Evolutionary conservation across 2,329 filamentous ascomycete species (phyloP).

Genomic region (Arthroderma uncinatum): DNA sequence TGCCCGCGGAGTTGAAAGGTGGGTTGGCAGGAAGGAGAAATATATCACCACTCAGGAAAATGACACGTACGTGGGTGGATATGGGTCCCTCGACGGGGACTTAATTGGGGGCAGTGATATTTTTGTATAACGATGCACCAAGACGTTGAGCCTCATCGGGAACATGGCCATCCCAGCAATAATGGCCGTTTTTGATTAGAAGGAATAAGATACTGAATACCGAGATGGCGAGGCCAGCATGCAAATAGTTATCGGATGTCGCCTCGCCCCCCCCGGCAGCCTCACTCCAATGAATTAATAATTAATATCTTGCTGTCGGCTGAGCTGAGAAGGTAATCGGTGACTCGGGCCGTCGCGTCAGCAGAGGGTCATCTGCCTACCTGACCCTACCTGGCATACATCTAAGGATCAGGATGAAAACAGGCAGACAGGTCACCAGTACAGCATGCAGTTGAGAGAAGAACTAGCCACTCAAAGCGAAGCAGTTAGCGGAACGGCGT

Average conservation of each 20-base stretch:
- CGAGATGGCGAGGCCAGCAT: background rate
- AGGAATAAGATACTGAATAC: background rate
- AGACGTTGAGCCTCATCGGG: background rate
- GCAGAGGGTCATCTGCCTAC: background rate
- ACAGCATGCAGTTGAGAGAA: conserved; percentile 1
- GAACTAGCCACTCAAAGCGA: background rate
- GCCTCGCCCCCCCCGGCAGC: background rate
- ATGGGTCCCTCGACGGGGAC: background rate
- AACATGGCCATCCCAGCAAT: background rate
- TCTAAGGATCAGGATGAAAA: background rate
- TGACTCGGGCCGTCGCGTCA: background rate
- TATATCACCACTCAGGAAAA: background rate
- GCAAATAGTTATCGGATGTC: background rate
- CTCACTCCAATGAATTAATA: background rate
- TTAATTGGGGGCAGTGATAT: background rate
- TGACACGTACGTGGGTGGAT: background rate
- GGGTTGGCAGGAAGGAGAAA: background rate
- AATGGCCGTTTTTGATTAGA: background rate
- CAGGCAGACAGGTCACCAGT: background rate
- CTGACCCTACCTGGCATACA: background rate
- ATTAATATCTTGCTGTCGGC: background rate
- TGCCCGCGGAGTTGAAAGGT: background rate
- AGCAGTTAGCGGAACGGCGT: background rate
- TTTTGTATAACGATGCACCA: background rate
- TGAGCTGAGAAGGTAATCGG: background rate